Evolutionary conservation across 768 basidiomycete genomes (phyloP).

Genomic region (Dentipellis sp.): DNA sequence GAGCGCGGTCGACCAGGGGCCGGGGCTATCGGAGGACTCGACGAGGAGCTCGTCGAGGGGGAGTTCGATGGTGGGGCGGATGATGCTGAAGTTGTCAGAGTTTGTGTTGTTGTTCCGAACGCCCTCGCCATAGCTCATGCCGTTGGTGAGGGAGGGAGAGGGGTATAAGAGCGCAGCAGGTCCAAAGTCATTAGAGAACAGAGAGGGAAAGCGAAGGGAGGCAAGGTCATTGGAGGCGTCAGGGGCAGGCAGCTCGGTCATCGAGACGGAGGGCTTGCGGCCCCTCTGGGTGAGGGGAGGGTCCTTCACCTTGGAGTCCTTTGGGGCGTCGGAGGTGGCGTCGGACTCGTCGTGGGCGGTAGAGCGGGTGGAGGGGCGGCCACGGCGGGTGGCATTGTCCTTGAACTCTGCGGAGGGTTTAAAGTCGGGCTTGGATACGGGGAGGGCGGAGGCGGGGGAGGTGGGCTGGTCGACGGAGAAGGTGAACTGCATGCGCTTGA

Average conservation of each 20-base stretch:
- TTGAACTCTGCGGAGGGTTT: slow-evolving; percentile 60
- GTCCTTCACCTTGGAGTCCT: slow-evolving; percentile 20
- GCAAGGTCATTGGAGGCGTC: slow-evolving; percentile 19
- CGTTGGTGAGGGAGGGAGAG: slow-evolving; percentile 54
- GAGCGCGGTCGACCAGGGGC: slow-evolving; percentile 19
- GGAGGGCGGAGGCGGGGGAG: slow-evolving; percentile 33
- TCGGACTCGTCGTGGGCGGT: slow-evolving; percentile 24
- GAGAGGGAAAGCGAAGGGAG: slow-evolving; percentile 58
- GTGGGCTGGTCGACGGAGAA: slow-evolving; percentile 73
- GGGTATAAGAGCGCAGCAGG: slow-evolving; percentile 67
- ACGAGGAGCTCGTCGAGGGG: slow-evolving; percentile 77
- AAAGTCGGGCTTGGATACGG: slow-evolving; percentile 55
- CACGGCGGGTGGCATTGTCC: slow-evolving; percentile 32
- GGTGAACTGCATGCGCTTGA: slow-evolving; percentile 87
- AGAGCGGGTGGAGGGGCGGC: slow-evolving; percentile 30
- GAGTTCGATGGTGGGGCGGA: slow-evolving; percentile 76
- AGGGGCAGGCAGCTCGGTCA: slow-evolving; percentile 9
- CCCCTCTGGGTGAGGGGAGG: slow-evolving; percentile 27
- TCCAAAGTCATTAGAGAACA: slow-evolving; percentile 70
- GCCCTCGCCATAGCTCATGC: slow-evolving; percentile 75
- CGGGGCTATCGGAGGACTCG: slow-evolving; percentile 26
- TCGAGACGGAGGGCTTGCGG: slow-evolving; percentile 18
- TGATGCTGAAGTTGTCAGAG: slow-evolving; percentile 50
- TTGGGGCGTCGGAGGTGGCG: slow-evolving; percentile 6
- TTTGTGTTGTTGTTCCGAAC: slow-evolving; percentile 34